Evolutionary conservation across 768 basidiomycete genomes (phyloP), one percentile per base, ranked within the genome.

Genomic region (Lactifluus rugatus): DNA sequence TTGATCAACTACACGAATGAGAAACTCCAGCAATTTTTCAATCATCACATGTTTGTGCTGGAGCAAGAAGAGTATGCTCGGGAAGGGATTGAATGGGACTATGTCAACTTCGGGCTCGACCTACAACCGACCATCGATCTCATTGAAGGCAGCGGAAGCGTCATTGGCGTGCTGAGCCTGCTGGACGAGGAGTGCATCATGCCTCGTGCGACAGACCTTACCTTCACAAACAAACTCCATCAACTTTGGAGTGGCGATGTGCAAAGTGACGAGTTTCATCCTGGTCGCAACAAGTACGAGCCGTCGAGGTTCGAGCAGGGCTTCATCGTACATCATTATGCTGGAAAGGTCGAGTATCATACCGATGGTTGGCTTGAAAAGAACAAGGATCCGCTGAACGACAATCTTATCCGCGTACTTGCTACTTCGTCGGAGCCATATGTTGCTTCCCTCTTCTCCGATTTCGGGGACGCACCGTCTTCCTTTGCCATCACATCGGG

Each of bases 1-100:
- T 81, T 95, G 66, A 99, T 99, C 81, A 99, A 99, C 69, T 95
- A 90, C 67, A 98, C 95, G 45, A 99, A 99, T 75, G 96, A 99
- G 79, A 95, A 89, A 68, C 80, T 98, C 9, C 95, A 97, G 70
- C 95, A 97, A 71, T 92, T 91, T 72, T 93, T 93, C 81, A 99
- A 98, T 67, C 93, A 98, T 71, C 96, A 98, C 70, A 98, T 98
- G 96, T 98, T 99, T 72, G 92, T 96, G 39, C 82, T 98, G 34
- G 96, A 99, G 75, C 96, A 99, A 69, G 96, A 99, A 69, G 96
- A 99, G 70, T 98, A 99, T 72, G 80, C 91, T 17, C 82, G 96
- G 19, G 96, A 99, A 70, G 85, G 85, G 19, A 99, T 99, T 71
- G 85, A 93, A 56, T 99, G 96, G 96, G 85, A 94, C 67, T 96